These are phyloP conservation scores for Sclerotinia glacialis DNA, from an alignment of 2,329 filamentous ascomycete species.

Conservation along the genomic window DNA sequence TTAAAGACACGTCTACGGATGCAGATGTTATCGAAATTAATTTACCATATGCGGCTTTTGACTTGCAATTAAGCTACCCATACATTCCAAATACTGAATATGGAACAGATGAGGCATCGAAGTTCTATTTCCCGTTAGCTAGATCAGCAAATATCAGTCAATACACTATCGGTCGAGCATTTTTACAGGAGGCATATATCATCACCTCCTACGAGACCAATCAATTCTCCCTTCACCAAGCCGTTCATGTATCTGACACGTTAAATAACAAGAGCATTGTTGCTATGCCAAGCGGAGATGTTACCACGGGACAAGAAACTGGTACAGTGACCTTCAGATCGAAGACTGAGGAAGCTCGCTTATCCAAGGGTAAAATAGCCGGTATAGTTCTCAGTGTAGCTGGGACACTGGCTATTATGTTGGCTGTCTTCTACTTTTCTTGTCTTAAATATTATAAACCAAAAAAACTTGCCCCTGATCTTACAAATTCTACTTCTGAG, in stretches of 20 bases:
- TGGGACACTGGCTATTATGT: slow-evolving; percentile 16
- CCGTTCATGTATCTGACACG: slow-evolving; percentile 33
- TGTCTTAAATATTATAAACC: not conserved
- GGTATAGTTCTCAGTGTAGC: slow-evolving; percentile 31
- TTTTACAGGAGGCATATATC: slow-evolving; percentile 41
- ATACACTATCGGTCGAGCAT: slow-evolving; percentile 40
- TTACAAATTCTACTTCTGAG: not conserved
- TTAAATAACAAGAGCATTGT: slow-evolving; percentile 32
- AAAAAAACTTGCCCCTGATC: not conserved
- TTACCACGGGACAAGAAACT: not conserved
- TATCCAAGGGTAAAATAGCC: slow-evolving; percentile 32
- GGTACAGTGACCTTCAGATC: not conserved
- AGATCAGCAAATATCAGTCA: slow-evolving; percentile 34
- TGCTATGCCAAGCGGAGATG: slow-evolving; percentile 22
- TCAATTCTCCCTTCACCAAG: slow-evolving; percentile 39
- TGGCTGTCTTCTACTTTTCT: slow-evolving; percentile 21
- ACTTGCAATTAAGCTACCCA: slow-evolving; percentile 36
- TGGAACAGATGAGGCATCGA: slow-evolving; percentile 40
- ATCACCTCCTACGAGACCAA: slow-evolving; percentile 40
- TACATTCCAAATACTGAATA: slow-evolving; percentile 46
- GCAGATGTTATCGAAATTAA: slow-evolving; percentile 47
- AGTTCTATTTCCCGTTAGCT: slow-evolving; percentile 43
- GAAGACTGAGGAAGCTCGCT: not conserved
- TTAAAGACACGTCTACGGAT: slow-evolving; percentile 44
- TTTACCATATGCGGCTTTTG: slow-evolving; percentile 40